Evolutionary conservation across 1,284 basidiomycete genomes (phyloP), one percentile per base, ranked within the genome.

Genomic region (Tylopilus sp.): DNA sequence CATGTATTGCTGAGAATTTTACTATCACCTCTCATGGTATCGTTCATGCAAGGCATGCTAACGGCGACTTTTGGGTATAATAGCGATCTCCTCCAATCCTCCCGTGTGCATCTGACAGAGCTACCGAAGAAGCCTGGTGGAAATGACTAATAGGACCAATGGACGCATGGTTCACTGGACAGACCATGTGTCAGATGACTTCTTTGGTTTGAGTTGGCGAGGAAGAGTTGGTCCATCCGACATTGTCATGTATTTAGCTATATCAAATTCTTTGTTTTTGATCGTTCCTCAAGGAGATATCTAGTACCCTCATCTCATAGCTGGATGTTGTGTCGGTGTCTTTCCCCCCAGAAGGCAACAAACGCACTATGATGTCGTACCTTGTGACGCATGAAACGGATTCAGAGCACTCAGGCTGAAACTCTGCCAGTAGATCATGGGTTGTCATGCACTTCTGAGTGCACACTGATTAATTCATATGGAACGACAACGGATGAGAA

Each of bases 21-120:
- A 36, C 26, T 19, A 38, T 62, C 26, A 38, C 59, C 24, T 61
- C 18, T 44, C 36, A 63, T 54, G 52, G 24, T 44, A 44, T 44
- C 41, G 19, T 6, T 9, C 38, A 39, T 57, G 38, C 36, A 19
- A 24, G 44, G 15, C 53, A 36, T 62, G 38, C 57, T 74, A 52
- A 62, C 29, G 22, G 44, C 60, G 53, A 61, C 22, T 49, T 57
- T 54, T 58, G 67, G 55, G 58, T 44, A 24, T 53, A 61, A 49
- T 53, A 80, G 78, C 65, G 55, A 77, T 77, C 24, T 74, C 74
- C 22, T 77, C 61, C 57, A 77, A 77, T 59, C 75, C 75, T 44
- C 76, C 76, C 13, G 78, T 78, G 47, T 80, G 75, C 61, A 58
- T 76, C 8, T 77, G 65, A 65, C 58, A 54, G 56, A 22, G 55